These are phyloP conservation scores for Babesia bigemina DNA, from an alignment of 169 alveolate species.

Conservation along the genomic window DNA sequence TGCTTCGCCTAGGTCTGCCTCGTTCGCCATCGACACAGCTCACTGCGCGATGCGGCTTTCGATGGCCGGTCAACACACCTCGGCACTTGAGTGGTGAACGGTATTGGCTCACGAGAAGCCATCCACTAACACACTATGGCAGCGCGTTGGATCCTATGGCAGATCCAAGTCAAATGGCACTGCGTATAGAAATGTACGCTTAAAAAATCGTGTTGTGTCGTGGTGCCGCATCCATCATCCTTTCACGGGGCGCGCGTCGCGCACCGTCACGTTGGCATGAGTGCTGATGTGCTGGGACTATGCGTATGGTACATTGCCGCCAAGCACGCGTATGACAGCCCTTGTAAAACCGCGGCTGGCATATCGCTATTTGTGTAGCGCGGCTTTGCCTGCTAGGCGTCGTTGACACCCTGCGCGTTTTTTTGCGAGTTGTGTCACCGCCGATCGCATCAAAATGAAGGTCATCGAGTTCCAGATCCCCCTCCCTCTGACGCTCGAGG, in stretches of 20 bases:
- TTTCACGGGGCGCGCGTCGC: constrained; percentile 6
- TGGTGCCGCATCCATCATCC: too few species aligned
- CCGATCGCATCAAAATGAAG: constrained; percentile 43
- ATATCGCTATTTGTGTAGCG: neutral
- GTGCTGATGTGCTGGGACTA: neutral
- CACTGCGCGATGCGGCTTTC: too few species aligned
- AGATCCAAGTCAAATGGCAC: too few species aligned
- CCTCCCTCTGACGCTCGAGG: constrained; percentile 49
- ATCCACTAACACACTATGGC: too few species aligned
- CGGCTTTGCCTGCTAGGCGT: constrained; percentile 22
- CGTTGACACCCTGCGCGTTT: constrained; percentile 14
- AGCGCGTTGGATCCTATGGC: too few species aligned
- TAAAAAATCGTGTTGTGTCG: too few species aligned
- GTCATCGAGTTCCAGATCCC: constrained; percentile 65
- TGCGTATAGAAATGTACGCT: too few species aligned
- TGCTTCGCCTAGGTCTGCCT: too few species aligned
- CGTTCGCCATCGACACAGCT: too few species aligned
- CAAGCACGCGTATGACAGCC: neutral
- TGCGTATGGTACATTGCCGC: neutral
- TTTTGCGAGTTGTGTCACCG: neutral
- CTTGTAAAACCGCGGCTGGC: neutral
- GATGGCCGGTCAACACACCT: too few species aligned
- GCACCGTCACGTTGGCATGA: constrained; percentile 9
- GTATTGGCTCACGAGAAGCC: too few species aligned
- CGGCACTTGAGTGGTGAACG: too few species aligned